Evolutionary conservation across 2,329 filamentous ascomycete species (phyloP).

Genomic region (Colletotrichum orchidophilum): DNA sequence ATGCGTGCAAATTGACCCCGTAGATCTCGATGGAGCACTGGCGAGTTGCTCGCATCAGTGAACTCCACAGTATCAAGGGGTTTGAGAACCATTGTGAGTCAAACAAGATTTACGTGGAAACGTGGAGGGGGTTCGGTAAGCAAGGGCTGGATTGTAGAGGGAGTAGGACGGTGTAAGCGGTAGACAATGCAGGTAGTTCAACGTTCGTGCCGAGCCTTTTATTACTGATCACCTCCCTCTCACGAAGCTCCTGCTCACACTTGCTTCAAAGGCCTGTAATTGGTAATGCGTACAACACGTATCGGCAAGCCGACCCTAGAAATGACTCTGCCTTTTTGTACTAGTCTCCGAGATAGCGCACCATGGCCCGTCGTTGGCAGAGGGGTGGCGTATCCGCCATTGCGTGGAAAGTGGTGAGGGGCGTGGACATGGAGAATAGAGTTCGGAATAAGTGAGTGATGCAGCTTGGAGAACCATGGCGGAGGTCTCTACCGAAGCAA

Average conservation of each 20-base stretch:
- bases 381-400: neutral
- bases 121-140: neutral
- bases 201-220: neutral
- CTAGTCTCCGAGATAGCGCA: neutral
- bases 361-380: neutral
- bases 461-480: neutral
- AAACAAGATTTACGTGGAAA: neutral
- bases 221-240: neutral
- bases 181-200: neutral
- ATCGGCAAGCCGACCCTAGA: neutral
- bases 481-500: neutral
- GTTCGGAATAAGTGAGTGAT: slow-evolving; percentile 1
- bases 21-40: slow-evolving; percentile 28
- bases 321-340: neutral
- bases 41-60: slow-evolving; percentile 5
- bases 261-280: neutral
- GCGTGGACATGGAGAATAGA: slow-evolving; percentile 8
- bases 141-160: neutral
- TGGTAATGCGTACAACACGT: neutral
- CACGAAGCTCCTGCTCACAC: neutral
- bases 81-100: slow-evolving; percentile 1
- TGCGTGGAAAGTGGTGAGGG: slow-evolving; percentile 1
- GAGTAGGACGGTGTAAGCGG: neutral
- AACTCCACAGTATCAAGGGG: slow-evolving; percentile 2
- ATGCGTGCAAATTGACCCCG: slow-evolving; percentile 12